phyloP scores from a whole-genome alignment of 345 rosid genomes.

The Cardamine resedifolia region DNA sequence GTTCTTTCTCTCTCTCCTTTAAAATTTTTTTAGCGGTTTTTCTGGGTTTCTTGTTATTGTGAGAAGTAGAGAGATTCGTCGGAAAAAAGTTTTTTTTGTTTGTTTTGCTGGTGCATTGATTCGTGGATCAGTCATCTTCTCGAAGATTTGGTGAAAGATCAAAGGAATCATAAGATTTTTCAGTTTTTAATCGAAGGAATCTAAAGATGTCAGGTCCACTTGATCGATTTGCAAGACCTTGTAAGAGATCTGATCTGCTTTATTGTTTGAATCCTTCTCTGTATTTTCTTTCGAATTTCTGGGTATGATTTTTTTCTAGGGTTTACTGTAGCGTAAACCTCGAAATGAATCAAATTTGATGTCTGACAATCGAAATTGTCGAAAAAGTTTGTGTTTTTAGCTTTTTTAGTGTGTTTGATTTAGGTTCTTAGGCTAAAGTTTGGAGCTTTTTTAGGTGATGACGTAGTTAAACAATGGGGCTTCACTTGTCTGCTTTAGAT shows the following conservation, averaged over 20 bases:
- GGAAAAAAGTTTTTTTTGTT: neutral
- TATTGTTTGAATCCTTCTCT: neutral
- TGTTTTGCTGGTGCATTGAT: conserved; percentile 28
- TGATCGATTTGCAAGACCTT: conserved; percentile 94
- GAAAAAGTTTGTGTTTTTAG: conserved; percentile 1
- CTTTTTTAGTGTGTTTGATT: neutral
- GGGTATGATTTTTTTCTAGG: conserved; percentile 25
- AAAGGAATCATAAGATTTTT: conserved; percentile 8
- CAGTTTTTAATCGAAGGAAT: conserved; percentile 1
- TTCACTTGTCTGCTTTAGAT: neutral
- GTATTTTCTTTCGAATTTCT: neutral
- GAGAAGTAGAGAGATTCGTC: conserved; percentile 30
- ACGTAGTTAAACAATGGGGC: neutral
- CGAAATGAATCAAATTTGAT: neutral
- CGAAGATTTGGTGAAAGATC: conserved; percentile 4
- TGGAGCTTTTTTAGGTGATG: neutral
- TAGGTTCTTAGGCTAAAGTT: neutral
- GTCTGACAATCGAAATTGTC: neutral
- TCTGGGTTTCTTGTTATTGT: conserved; percentile 24
- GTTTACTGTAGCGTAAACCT: conserved; percentile 24
- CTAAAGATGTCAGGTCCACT: conserved; percentile 91
- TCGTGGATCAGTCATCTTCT: conserved; percentile 36
- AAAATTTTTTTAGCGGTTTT: neutral
- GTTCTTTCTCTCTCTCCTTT: neutral
- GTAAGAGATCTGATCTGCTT: conserved; percentile 54